Evolutionary conservation across 192 early-diverging fungal species (phyloP), one percentile per base, ranked within the genome.

Genomic region (Geranomyces variabilis): DNA sequence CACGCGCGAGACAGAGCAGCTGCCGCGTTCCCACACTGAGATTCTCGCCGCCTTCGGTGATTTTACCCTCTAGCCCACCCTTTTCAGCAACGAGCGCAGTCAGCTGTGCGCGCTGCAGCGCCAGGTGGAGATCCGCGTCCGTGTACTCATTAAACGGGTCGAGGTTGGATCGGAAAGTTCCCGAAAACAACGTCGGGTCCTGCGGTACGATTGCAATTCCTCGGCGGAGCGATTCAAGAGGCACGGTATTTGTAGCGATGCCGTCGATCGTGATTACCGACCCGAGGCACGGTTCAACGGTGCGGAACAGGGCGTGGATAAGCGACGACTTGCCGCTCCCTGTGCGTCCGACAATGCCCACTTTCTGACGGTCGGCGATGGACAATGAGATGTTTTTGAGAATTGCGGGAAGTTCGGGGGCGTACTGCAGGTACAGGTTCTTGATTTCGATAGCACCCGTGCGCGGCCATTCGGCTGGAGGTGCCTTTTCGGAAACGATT

Each of bases 381-480:
- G 34, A 22, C 15, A 84, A 67, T 0, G 70, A 49, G 26, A 87
- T 43, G 14, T 72, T 36, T 53, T n/a, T n/a, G n/a, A n/a, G n/a
- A n/a, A n/a, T n/a, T n/a, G n/a, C n/a, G n/a, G 83, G 91, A 30
- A 86, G 81, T 24, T 90, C 93, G 41, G 90, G 88, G 10, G 88
- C 80, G 60, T 98, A 98, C 66, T 87, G 86, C 55, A 96, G 80
- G 0, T 81, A 76, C 14, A 96, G 76, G 49, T 91, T 75, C 28
- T 81, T 70, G 22, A 95, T 83, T 24, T 82, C 70, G 28, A 98
- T 90, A 31, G 78, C 63, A 13, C 96, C 96, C 28, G 77, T 75
- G 12, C 58, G 29, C 2, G 94, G 94, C 93, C 84, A 86, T 22
- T 70, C n/a, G 17, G 46, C 12, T 47, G 46, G 46, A n/a, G n/a